Conservation (phyloP, 768 basidiomycete genomes). For the Favolaschia claudopus region DNA sequence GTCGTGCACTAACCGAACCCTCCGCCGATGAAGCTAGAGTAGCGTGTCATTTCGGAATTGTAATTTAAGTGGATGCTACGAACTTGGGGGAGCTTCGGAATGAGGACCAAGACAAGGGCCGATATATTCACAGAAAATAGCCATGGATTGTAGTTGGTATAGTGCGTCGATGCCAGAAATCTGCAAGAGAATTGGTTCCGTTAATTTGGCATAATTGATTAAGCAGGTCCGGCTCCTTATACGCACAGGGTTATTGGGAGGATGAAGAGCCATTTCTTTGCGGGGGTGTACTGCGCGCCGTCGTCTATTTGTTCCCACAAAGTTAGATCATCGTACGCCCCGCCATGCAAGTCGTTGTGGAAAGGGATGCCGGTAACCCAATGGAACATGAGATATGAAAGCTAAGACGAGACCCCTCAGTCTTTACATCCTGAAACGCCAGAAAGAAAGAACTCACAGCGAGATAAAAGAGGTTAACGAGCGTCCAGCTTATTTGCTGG, state of each 20-base stretch:
- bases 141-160: constrained; percentile 96
- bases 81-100: constrained; percentile 97
- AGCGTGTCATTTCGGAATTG: constrained; percentile 11
- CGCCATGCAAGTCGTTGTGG: constrained; percentile 83
- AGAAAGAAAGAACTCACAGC: constrained; percentile 62
- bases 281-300: constrained; percentile 97
- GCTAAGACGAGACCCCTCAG: constrained; percentile 48
- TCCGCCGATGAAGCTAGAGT: constrained; percentile 78
- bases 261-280: constrained; percentile 95
- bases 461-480: constrained; percentile 90
- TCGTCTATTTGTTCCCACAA: constrained; percentile 99
- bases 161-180: constrained; percentile 97
- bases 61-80: constrained; percentile 29
- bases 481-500: constrained; percentile 94
- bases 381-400: constrained; percentile 99
- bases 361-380: constrained; percentile 98
- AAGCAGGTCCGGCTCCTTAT: constrained; percentile 6
- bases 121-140: constrained; percentile 91
- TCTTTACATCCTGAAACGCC: background rate
- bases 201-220: constrained; percentile 20
- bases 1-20: constrained; percentile 78
- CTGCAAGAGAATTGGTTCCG: no score
- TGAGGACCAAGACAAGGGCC: constrained; percentile 79
- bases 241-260: constrained; percentile 90
- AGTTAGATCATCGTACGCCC: constrained; percentile 97